phyloP scores from a whole-genome alignment of 1,284 basidiomycete genomes.

The Malassezia japonica region DNA sequence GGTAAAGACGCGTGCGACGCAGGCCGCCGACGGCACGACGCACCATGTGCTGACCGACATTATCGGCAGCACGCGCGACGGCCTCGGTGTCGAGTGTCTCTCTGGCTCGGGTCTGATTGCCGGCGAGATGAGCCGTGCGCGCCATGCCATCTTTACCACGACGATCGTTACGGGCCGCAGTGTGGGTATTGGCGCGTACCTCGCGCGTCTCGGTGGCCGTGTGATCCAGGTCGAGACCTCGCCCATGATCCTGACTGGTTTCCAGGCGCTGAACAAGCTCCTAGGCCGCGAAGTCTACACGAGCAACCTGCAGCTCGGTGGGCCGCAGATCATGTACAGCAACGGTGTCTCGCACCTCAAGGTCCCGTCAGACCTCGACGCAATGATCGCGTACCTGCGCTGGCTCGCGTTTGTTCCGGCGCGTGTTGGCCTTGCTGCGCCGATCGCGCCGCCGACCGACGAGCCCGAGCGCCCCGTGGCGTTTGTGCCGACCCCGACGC shows the following conservation, averaged over 20 bases:
- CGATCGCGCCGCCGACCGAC: constrained; percentile 34
- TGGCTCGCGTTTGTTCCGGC: constrained; percentile 83
- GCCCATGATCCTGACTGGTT: constrained; percentile 97
- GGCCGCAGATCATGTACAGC: constrained; percentile 60
- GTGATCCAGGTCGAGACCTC: constrained; percentile 98
- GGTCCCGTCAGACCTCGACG: constrained; percentile 72
- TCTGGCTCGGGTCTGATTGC: constrained; percentile 95
- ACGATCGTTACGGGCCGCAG: constrained; percentile 96
- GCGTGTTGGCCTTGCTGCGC: constrained; percentile 23
- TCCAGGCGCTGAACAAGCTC: constrained; percentile 94
- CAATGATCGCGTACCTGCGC: constrained; percentile 54
- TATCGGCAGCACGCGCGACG: constrained; percentile 80
- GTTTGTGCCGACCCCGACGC: constrained; percentile 70
- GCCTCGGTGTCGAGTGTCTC: constrained; percentile 94
- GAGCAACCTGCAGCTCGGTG: constrained; percentile 94
- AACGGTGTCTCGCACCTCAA: constrained; percentile 88
- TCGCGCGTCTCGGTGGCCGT: constrained; percentile 93
- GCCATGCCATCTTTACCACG: constrained; percentile 98
- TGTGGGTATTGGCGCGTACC: constrained; percentile 97
- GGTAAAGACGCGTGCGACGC: constrained; percentile 63
- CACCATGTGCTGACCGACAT: constrained; percentile 92
- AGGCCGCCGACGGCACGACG: constrained; percentile 72
- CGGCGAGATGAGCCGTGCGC: constrained; percentile 93
- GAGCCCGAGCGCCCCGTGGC: constrained; percentile 85
- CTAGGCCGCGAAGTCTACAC: constrained; percentile 98